phyloP scores from a whole-genome alignment of 768 basidiomycete genomes.

The Termitomyces sp. region DNA sequence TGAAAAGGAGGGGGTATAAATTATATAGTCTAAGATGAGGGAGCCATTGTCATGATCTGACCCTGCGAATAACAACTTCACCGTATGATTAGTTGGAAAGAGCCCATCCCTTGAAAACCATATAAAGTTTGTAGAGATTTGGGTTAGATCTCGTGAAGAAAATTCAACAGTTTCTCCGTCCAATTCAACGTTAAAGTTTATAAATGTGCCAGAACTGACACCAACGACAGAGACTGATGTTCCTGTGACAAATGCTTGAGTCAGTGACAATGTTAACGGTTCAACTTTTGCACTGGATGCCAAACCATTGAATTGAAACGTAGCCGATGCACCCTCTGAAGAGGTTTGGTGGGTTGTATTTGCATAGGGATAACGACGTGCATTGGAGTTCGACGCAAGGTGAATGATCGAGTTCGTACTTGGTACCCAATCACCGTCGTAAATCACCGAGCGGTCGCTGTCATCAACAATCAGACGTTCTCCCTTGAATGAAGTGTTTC shows the following conservation, averaged over 20 bases:
- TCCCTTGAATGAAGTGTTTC: not conserved
- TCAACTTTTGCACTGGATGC: not conserved
- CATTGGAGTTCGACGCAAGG: rapidly evolving
- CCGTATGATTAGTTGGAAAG: not conserved
- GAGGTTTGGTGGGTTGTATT: not conserved
- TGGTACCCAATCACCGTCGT: not conserved
- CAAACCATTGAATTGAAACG: not conserved
- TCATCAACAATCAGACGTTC: not conserved
- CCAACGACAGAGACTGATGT: not conserved
- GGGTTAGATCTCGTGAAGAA: rapidly evolving
- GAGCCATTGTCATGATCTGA: not conserved
- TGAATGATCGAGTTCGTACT: too few species aligned
- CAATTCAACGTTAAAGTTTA: rapidly evolving
- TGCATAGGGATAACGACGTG: not conserved
- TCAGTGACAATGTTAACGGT: not conserved
- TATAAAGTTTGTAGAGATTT: not conserved
- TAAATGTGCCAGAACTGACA: too few species aligned
- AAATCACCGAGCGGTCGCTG: not conserved
- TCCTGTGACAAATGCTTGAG: not conserved
- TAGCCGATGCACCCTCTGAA: not conserved
- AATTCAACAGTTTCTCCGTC: not conserved
- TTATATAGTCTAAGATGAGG: not conserved
- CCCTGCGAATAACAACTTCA: not conserved
- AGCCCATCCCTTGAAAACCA: not conserved
- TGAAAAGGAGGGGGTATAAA: not conserved